Conservation (phyloP, 2,329 filamentous ascomycete species). For the Fusarium burgessii region DNA sequence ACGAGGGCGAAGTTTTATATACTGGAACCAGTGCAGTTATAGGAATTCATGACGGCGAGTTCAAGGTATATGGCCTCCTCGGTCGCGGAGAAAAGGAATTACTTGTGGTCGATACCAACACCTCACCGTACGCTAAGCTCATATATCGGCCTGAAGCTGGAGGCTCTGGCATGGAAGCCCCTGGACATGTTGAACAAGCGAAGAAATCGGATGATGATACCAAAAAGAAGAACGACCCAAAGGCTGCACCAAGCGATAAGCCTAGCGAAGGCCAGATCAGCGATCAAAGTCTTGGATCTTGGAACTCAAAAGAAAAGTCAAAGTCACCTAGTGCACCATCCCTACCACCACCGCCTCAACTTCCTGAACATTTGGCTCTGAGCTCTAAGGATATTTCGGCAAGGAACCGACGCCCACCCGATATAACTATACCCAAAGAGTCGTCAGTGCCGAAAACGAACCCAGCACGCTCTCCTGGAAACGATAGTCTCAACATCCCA, state of each 20-base stretch:
- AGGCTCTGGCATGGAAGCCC: neutral
- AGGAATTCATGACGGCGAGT: constrained; percentile 72
- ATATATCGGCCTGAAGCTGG: neutral
- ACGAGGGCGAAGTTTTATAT: constrained; percentile 74
- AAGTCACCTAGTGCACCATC: neutral
- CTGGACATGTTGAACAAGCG: neutral
- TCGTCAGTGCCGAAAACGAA: neutral
- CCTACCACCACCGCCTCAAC: constrained; percentile 4
- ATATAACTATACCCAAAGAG: neutral
- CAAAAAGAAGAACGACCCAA: neutral
- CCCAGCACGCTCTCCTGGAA: neutral
- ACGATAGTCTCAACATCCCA: constrained; percentile 26
- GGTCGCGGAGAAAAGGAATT: constrained; percentile 76
- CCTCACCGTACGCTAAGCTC: neutral
- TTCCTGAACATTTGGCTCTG: constrained; percentile 9
- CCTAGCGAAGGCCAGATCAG: neutral
- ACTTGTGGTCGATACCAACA: constrained; percentile 50
- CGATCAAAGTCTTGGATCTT: neutral
- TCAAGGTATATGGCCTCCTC: constrained; percentile 76
- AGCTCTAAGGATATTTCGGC: neutral
- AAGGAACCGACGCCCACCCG: neutral
- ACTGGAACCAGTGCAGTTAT: constrained; percentile 80
- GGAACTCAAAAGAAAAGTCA: neutral
- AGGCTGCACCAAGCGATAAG: neutral
- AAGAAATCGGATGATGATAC: neutral